Evolutionary conservation across 192 early-diverging fungal species (phyloP).

Genomic region (Geranomyces variabilis): DNA sequence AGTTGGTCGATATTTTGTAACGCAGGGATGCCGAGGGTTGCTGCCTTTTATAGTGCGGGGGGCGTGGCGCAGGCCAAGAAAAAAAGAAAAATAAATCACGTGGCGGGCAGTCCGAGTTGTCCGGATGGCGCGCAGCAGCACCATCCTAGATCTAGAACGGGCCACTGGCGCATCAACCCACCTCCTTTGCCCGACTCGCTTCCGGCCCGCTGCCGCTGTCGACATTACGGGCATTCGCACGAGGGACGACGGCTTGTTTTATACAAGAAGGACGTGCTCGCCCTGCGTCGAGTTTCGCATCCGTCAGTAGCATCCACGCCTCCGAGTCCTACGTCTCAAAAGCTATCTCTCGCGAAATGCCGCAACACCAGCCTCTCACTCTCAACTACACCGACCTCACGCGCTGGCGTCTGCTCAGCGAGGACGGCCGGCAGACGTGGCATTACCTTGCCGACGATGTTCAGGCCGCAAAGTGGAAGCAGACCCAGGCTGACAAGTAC

Average conservation of each 20-base stretch:
- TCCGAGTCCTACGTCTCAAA: no score
- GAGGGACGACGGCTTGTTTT: no score
- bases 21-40: not conserved
- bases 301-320: no score
- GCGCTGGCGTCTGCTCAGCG: slow-evolving; percentile 84
- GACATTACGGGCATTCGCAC: no score
- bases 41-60: not conserved
- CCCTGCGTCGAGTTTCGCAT: no score
- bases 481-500: slow-evolving; percentile 82
- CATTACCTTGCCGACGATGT: slow-evolving; percentile 63
- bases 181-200: no score
- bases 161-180: no score
- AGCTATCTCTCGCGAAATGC: not conserved
- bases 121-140: no score
- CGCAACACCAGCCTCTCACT: not conserved
- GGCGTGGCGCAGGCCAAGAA: not conserved
- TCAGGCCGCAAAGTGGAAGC: slow-evolving; percentile 63
- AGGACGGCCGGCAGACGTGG: slow-evolving; percentile 92
- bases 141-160: no score
- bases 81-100: slow-evolving; percentile 9
- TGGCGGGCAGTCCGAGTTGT: no score
- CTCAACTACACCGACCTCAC: slow-evolving; percentile 67
- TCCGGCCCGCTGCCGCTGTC: no score
- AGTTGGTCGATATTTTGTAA: not conserved
- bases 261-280: no score